phyloP scores from a whole-genome alignment of 2,329 filamentous ascomycete genomes.

The Tolypocladium nubicola region DNA sequence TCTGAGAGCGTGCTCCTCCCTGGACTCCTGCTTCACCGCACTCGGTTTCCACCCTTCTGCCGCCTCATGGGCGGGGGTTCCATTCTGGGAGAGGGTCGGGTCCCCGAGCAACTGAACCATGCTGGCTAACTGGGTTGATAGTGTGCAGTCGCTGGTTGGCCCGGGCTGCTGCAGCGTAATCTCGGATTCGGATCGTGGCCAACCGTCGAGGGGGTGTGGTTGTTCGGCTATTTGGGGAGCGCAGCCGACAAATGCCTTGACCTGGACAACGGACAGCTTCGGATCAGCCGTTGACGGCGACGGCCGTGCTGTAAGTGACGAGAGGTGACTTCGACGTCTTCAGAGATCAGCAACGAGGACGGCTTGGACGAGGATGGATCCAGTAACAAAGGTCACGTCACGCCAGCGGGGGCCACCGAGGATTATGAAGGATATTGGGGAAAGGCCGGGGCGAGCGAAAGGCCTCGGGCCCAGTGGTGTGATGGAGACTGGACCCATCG shows the following conservation, averaged over 20 bases:
- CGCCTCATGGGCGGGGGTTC: constrained; percentile 12
- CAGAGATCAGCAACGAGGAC: background rate
- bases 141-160: background rate
- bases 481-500: constrained; percentile 5
- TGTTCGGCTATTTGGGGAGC: background rate
- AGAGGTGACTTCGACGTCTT: background rate
- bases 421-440: background rate
- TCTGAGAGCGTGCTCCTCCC: constrained; percentile 30
- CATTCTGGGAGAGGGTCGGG: constrained; percentile 15
- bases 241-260: background rate
- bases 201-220: background rate
- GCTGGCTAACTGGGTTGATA: constrained; percentile 1
- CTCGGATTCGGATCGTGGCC: background rate
- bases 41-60: constrained; percentile 8
- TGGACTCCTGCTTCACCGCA: constrained; percentile 11
- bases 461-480: constrained; percentile 3
- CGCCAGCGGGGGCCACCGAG: background rate
- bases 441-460: constrained; percentile 1
- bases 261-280: background rate
- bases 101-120: constrained; percentile 23
- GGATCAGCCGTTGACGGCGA: background rate
- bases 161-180: background rate
- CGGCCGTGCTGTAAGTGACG: background rate
- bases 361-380: background rate
- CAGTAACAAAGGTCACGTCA: background rate